phyloP scores from a whole-genome alignment of 495 filamentous ascomycete species.

The Diplogelasinospora grovesii region DNA sequence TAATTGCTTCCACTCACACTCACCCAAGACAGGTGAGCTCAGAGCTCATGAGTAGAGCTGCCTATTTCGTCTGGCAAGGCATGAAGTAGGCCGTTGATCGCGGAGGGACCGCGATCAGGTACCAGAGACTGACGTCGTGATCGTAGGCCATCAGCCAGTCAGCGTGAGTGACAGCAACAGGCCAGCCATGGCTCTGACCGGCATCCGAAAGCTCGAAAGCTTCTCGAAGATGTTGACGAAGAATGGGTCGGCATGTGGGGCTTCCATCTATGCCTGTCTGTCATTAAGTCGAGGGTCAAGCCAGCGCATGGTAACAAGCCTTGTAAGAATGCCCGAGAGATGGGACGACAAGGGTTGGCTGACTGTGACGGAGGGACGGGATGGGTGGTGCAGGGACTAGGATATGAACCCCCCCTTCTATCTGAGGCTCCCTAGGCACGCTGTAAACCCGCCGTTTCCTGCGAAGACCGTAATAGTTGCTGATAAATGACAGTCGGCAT shows the following conservation, averaged over 20 bases:
- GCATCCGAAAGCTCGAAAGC: slow-evolving; percentile 16
- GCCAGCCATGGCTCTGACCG: slow-evolving; percentile 14
- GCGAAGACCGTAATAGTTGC: no score
- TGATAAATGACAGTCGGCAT: no score
- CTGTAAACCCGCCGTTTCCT: slow-evolving; percentile 2
- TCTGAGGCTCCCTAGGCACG: slow-evolving; percentile 5
- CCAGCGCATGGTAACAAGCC: slow-evolving; percentile 7
- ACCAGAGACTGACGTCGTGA: slow-evolving; percentile 7
- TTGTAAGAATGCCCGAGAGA: slow-evolving; percentile 6
- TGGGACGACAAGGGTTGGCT: slow-evolving; percentile 9
- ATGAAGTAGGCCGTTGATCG: slow-evolving; percentile 12
- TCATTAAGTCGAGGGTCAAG: background rate
- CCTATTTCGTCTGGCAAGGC: no score
- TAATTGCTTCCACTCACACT: no score
- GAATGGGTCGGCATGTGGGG: slow-evolving; percentile 5
- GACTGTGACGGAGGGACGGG: slow-evolving; percentile 6
- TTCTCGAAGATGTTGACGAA: slow-evolving; percentile 15
- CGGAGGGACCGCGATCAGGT: slow-evolving; percentile 6
- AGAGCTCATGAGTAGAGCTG: no score
- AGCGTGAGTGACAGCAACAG: slow-evolving; percentile 6
- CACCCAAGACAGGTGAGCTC: no score
- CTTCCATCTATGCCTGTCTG: slow-evolving; percentile 8
- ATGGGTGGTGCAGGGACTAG: no score
- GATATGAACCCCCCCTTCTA: no score
- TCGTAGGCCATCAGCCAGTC: slow-evolving; percentile 4